Evolutionary conservation across 2,329 filamentous ascomycete genomes (phyloP).

Genomic region (Diaporthe ampelina): DNA sequence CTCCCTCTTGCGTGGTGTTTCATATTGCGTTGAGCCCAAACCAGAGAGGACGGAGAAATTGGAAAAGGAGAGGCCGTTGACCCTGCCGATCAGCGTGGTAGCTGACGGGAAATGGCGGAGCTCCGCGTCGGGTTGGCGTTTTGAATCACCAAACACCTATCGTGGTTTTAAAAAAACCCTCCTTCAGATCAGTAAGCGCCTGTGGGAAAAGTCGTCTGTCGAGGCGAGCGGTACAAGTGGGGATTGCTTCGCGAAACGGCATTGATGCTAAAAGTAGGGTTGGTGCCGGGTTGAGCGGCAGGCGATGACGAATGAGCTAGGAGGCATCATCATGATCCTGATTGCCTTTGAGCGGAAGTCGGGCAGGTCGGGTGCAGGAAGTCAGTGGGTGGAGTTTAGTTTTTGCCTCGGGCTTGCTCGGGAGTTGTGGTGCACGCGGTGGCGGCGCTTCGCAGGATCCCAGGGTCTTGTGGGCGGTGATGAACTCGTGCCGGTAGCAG

Average conservation of each 20-base stretch:
- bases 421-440: slow-evolving; percentile 2
- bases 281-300: slow-evolving; percentile 26
- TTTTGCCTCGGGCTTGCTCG: slow-evolving; percentile 28
- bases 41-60: slow-evolving; percentile 23
- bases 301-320: slow-evolving; percentile 12
- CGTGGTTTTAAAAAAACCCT: not conserved
- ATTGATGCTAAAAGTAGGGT: slow-evolving; percentile 19
- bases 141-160: slow-evolving; percentile 1
- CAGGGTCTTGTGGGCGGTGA: slow-evolving; percentile 3
- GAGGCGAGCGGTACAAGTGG: slow-evolving; percentile 13
- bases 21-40: slow-evolving; percentile 21
- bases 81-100: slow-evolving; percentile 29
- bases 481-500: slow-evolving; percentile 17
- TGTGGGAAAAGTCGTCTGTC: not conserved
- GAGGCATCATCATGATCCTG: slow-evolving; percentile 5
- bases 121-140: slow-evolving; percentile 19
- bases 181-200: slow-evolving; percentile 23
- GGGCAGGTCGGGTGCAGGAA: slow-evolving; percentile 20
- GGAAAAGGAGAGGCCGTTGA: slow-evolving; percentile 18
- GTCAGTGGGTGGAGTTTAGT: slow-evolving; percentile 24
- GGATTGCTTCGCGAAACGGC: slow-evolving; percentile 28
- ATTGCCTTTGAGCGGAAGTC: slow-evolving; percentile 28
- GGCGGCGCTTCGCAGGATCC: slow-evolving; percentile 9
- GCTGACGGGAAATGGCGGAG: slow-evolving; percentile 26
- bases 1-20: slow-evolving; percentile 25